A percentile compares a stretch with the other conserved stretches of the same genome.
Evolutionary conservation across 768 basidiomycete genomes (phyloP).

Genomic region (Clavulina sp.): DNA sequence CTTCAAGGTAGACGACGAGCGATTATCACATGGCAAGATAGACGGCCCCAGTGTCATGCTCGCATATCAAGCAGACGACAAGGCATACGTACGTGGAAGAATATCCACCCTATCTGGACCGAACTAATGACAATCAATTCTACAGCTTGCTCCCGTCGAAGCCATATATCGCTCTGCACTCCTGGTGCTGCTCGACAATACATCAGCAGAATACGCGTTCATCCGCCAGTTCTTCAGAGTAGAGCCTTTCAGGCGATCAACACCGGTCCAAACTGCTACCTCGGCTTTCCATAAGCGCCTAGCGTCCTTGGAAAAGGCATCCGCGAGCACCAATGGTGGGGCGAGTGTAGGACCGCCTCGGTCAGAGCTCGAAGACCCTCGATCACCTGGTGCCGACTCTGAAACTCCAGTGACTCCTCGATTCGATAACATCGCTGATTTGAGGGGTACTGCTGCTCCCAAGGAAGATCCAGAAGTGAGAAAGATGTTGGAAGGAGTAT

Average conservation of each 20-base stretch:
- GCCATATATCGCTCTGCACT: conserved; percentile 69
- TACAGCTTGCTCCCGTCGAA: conserved; percentile 68
- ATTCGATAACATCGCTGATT: neutral
- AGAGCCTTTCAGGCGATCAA: conserved; percentile 10
- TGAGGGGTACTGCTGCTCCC: neutral
- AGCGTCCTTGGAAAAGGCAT: neutral
- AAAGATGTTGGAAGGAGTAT: conserved; percentile 26
- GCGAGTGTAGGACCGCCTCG: no score
- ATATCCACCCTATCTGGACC: neutral
- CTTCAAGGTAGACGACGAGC: conserved; percentile 28
- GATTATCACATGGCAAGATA: conserved; percentile 50
- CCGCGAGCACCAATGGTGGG: neutral
- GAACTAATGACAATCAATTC: neutral
- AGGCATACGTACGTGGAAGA: conserved; percentile 47
- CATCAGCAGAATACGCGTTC: conserved; percentile 82
- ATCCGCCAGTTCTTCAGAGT: conserved; percentile 63
- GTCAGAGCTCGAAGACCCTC: neutral
- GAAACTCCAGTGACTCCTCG: neutral
- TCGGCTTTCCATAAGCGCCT: neutral
- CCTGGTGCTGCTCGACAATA: conserved; percentile 88
- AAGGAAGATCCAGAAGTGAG: neutral
- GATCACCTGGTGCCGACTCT: neutral
- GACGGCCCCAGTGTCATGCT: conserved; percentile 69
- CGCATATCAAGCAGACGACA: conserved; percentile 81
- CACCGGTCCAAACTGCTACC: neutral